Evolutionary conservation across 192 early-diverging fungal genomes (phyloP).

Genomic region (Umbelopsis ramanniana): DNA sequence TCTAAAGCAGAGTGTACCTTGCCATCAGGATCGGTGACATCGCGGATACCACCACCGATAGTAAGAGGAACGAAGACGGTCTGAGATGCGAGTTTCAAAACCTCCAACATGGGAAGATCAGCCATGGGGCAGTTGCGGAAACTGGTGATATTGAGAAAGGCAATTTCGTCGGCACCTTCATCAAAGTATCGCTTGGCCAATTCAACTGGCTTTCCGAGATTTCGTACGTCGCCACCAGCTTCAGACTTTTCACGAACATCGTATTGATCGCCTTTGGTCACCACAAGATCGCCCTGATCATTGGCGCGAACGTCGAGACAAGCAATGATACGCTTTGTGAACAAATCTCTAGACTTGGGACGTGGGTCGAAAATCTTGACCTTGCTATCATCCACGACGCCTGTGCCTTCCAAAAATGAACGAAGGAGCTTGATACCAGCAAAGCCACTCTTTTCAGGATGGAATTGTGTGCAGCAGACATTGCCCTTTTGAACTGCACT

Average conservation of each 20-base stretch:
- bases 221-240: constrained; percentile 76
- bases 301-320: constrained; percentile 97
- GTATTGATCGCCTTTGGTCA: constrained; percentile 99
- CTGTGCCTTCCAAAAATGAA: constrained; percentile 73
- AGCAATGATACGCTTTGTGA: constrained; percentile 93
- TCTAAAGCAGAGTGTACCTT: constrained; percentile 81
- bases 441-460: constrained; percentile 96
- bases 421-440: constrained; percentile 84
- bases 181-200: constrained; percentile 89
- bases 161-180: constrained; percentile 97
- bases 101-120: constrained; percentile 97
- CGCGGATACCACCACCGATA: constrained; percentile 98
- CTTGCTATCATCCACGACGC: constrained; percentile 25
- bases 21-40: constrained; percentile 87
- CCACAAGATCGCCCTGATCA: constrained; percentile 96
- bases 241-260: constrained; percentile 84
- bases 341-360: constrained; percentile 47
- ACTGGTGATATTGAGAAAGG: constrained; percentile 98
- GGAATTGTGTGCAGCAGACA: constrained; percentile 98
- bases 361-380: constrained; percentile 17
- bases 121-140: constrained; percentile 90
- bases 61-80: constrained; percentile 99
- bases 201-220: constrained; percentile 97
- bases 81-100: constrained; percentile 83
- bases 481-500: constrained; percentile 81